These are phyloP conservation scores for Fraxinus latifolia DNA, from an alignment of 305 asterid species.

Conservation along the genomic window DNA sequence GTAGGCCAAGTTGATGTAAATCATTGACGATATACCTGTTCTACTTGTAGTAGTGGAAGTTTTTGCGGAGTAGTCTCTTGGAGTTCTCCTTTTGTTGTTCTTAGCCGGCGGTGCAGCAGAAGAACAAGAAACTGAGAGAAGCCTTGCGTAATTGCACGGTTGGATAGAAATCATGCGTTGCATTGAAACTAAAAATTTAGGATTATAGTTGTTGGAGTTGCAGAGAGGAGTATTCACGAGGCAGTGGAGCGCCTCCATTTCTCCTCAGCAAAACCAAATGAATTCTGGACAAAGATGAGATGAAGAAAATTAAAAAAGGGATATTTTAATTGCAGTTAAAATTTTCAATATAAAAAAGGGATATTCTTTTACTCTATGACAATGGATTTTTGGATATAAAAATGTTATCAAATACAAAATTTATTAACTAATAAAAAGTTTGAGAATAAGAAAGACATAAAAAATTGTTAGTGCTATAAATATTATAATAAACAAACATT, in stretches of 20 bases:
- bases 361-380: too few relatives aligned
- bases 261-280: background rate
- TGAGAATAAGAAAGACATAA: too few relatives aligned
- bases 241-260: conserved; percentile 37
- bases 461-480: too few relatives aligned
- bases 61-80: conserved; percentile 23
- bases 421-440: too few relatives aligned
- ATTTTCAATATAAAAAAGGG: too few relatives aligned
- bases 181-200: conserved; percentile 16
- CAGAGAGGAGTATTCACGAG: conserved; percentile 28
- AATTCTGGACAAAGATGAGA: background rate
- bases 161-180: conserved; percentile 28
- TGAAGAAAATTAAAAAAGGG: background rate
- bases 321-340: too few relatives aligned
- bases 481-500: too few relatives aligned
- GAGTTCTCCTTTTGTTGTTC: conserved; percentile 9
- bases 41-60: conserved; percentile 20
- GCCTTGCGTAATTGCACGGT: conserved; percentile 15
- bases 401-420: too few relatives aligned
- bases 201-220: background rate
- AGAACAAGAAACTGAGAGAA: conserved; percentile 23
- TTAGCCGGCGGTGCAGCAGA: conserved; percentile 17
- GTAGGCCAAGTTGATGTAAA: background rate
- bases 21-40: conserved; percentile 22
- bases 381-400: too few relatives aligned